Conservation (phyloP, 2,329 filamentous ascomycete species). For the Diaporthe capsici region DNA sequence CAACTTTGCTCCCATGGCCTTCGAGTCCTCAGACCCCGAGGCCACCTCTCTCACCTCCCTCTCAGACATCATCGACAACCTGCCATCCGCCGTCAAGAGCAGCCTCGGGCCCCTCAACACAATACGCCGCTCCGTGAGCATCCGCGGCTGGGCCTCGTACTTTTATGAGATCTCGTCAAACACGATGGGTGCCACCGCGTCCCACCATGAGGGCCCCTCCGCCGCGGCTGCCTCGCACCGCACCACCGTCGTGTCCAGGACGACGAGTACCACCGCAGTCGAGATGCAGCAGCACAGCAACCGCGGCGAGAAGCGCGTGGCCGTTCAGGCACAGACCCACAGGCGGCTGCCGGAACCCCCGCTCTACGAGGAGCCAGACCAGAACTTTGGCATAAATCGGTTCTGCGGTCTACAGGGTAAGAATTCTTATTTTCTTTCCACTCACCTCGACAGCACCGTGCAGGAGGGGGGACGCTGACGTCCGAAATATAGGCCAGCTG, state of each 20-base stretch:
- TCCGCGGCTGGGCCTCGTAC: slow-evolving; percentile 38
- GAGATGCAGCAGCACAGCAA: slow-evolving; percentile 39
- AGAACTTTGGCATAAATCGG: slow-evolving; percentile 41
- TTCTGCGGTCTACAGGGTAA: slow-evolving; percentile 43
- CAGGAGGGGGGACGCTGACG: neutral
- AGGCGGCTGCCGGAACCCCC: slow-evolving; percentile 3
- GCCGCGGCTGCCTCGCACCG: neutral
- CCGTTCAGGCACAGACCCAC: neutral
- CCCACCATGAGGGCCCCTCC: neutral
- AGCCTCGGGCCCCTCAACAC: slow-evolving; percentile 37
- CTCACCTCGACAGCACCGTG: neutral
- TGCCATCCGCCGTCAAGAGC: slow-evolving; percentile 38
- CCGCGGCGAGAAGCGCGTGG: slow-evolving; percentile 19
- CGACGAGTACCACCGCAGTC: slow-evolving; percentile 29
- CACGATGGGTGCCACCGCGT: slow-evolving; percentile 13
- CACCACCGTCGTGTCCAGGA: slow-evolving; percentile 29
- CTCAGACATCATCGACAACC: slow-evolving; percentile 32
- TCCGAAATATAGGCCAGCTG: slow-evolving; percentile 15
- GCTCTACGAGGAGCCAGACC: slow-evolving; percentile 4
- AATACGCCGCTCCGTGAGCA: slow-evolving; percentile 38
- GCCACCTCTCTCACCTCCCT: slow-evolving; percentile 19
- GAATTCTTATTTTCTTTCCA: neutral
- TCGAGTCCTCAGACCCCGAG: slow-evolving; percentile 11
- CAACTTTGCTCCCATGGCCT: slow-evolving; percentile 30
- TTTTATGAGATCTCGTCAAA: slow-evolving; percentile 37